These are phyloP conservation scores for Ceratocystis colombiana DNA, from an alignment of 2,329 filamentous ascomycete genomes.

Conservation along the genomic window DNA sequence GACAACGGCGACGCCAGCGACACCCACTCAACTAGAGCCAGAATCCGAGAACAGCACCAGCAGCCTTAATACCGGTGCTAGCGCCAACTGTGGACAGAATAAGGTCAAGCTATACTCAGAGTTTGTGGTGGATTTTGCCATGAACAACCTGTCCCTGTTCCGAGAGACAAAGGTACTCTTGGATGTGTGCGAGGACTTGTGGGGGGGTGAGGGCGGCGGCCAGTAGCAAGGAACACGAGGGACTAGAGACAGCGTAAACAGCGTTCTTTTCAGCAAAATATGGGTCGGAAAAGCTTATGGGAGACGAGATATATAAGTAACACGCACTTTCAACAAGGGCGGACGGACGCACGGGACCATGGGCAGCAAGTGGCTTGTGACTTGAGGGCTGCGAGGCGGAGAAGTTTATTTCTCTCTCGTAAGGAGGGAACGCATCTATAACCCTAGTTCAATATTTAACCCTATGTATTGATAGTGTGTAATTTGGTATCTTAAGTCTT, in stretches of 20 bases:
- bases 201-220: background rate
- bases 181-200: slow-evolving; percentile 17
- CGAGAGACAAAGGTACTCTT: slow-evolving; percentile 11
- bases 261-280: too few species aligned
- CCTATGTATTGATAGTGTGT: background rate
- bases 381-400: background rate
- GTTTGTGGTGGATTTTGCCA: slow-evolving; percentile 16
- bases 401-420: background rate
- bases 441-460: background rate
- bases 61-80: background rate
- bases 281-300: too few species aligned
- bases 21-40: background rate
- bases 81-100: slow-evolving; percentile 6
- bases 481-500: background rate
- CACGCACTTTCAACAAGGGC: background rate
- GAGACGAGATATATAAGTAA: slow-evolving; percentile 1
- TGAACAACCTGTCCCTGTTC: slow-evolving; percentile 19
- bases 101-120: slow-evolving; percentile 20
- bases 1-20: background rate
- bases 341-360: background rate
- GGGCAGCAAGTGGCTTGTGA: slow-evolving; percentile 9
- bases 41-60: background rate
- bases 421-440: background rate
- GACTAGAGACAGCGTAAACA: too few species aligned
- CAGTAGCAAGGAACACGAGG: background rate